Conservation (phyloP, 805 yeast genomes). For the Cyberlindnera euphorbiiphila region DNA sequence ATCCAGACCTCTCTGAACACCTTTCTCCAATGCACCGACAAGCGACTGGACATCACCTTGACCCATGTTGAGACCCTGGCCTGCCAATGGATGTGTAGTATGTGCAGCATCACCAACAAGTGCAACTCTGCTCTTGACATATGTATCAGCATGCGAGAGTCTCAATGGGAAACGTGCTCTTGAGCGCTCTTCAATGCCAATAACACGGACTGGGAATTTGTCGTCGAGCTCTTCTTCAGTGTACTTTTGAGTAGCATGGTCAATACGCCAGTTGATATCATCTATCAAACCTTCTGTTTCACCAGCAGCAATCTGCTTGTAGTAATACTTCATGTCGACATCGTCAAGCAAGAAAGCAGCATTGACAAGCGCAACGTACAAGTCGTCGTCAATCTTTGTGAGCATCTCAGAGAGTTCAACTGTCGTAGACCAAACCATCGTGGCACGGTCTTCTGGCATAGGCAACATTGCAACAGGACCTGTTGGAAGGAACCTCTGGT, state of each 20-base stretch:
- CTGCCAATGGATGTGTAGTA: constrained; percentile 95
- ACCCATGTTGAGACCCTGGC: constrained; percentile 98
- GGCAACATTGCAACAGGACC: constrained; percentile 95
- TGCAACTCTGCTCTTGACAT: constrained; percentile 80
- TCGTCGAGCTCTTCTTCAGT: constrained; percentile 48
- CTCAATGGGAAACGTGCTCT: constrained; percentile 88
- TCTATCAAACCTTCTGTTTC: constrained; percentile 45
- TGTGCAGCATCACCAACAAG: constrained; percentile 99
- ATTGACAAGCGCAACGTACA: constrained; percentile 69
- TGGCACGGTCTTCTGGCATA: constrained; percentile 79
- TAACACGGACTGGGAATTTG: constrained; percentile 63
- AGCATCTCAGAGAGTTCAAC: constrained; percentile 68
- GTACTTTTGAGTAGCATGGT: constrained; percentile 34
- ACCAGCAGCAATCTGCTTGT: constrained; percentile 38
- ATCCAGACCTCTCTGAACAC: constrained; percentile 76
- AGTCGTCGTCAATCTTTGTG: constrained; percentile 51
- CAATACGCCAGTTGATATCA: constrained; percentile 72
- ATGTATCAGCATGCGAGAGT: constrained; percentile 86
- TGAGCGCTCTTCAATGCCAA: constrained; percentile 53
- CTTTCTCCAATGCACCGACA: constrained; percentile 63
- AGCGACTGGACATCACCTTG: constrained; percentile 83
- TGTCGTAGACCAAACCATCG: constrained; percentile 90
- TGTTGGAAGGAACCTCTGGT: constrained; percentile 87
- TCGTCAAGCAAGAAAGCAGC: constrained; percentile 82
- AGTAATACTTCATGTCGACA: constrained; percentile 72